Evolutionary conservation across 2,329 filamentous ascomycete genomes (phyloP), one percentile per base, ranked within the genome.

Genomic region (Lasiodiplodia theobromae): DNA sequence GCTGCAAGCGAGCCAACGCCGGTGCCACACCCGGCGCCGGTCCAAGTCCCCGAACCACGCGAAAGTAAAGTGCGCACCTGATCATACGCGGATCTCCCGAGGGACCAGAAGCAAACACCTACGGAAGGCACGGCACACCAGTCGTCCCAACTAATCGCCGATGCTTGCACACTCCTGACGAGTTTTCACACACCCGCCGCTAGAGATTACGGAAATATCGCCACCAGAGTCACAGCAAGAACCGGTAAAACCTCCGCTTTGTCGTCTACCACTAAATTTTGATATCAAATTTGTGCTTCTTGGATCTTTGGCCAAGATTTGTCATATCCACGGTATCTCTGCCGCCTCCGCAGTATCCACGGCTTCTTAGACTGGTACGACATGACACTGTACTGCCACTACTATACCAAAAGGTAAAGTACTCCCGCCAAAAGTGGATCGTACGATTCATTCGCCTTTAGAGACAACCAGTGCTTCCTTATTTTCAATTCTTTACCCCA

Each of bases 11-110:
- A 28, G 34, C 37, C 23, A 21, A 37, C 54, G 31, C 31, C 18
- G 31, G 54, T 57, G 54, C 34, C 31, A 57, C 54, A 57, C 11
- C 54, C 54, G 54, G 54, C 54, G n/a, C 54, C 54, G 54, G 31
- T 23, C 31, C 54, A 40, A n/a, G n/a, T 34, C 0, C 16, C 28
- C 25, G 23, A 8, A 25, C 51, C 25, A 14, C 51, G 21, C 40
- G 40, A 44, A 44, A 1, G 40, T 18, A 14, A 11, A 34, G 21
- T 25, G 52, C 31, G 52, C 52, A 54, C 23, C 52, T 31, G 49
- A 52, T n/a, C 49, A 52, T 11, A 12, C 12, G 49, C 23, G 49
- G 52, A 54, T 54, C 52, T 54, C 23, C 16, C 23, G 52, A 34
- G 52, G 14, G 11, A n/a, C 28, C 51, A 53, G 25, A 23, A 28